phyloP scores from a whole-genome alignment of 352 stramenopile species.

The Pythium apleroticum region DNA sequence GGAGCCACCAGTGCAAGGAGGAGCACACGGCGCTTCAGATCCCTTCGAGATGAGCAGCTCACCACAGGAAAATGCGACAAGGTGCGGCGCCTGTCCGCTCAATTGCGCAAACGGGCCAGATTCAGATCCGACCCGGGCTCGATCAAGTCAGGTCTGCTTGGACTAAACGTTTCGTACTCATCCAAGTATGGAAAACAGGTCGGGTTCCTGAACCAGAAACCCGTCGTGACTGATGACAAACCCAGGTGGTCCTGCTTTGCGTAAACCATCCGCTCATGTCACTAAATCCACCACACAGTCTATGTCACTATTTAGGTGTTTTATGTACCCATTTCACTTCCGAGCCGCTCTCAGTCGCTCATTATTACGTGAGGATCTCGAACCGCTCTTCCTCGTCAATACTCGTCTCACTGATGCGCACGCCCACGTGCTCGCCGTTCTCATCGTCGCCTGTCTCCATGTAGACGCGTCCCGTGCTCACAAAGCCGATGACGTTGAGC shows the following conservation, averaged over 20 bases:
- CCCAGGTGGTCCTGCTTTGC: background rate
- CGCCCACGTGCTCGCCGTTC: conserved; percentile 34
- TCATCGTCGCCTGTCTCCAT: conserved; percentile 60
- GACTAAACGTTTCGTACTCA: background rate
- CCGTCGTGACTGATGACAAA: background rate
- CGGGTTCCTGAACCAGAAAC: background rate
- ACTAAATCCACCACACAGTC: background rate
- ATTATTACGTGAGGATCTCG: conserved; percentile 49
- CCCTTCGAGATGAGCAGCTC: background rate
- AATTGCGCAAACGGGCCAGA: conserved; percentile 31
- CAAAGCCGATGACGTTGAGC: conserved; percentile 73
- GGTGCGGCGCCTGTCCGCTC: conserved; percentile 5
- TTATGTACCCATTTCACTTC: background rate
- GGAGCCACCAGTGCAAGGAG: background rate
- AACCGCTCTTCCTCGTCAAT: conserved; percentile 60
- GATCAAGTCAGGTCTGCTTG: background rate
- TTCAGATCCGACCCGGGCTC: background rate
- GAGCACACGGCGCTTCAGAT: conserved; percentile 10
- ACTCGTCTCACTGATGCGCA: conserved; percentile 62
- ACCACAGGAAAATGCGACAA: conserved; percentile 33
- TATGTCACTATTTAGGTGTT: background rate
- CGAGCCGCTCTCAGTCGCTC: background rate
- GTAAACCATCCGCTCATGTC: background rate
- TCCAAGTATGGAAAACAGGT: background rate
- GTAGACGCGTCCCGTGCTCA: conserved; percentile 73